Evolutionary conservation across 2,329 filamentous ascomycete species (phyloP).

Genomic region (Pestalotiopsis sp.): DNA sequence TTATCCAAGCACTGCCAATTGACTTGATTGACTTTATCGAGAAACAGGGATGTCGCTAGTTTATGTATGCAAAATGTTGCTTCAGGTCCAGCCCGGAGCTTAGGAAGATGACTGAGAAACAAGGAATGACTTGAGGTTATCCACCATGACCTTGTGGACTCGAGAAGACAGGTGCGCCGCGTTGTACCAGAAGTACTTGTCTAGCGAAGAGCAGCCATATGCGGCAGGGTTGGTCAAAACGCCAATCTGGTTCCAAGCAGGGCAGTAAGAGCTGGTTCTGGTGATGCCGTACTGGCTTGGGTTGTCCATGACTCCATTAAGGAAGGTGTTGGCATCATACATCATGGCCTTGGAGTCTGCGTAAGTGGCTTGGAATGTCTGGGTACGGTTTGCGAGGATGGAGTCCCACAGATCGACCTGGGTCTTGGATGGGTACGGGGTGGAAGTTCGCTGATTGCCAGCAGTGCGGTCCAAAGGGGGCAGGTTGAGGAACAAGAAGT

Average conservation of each 20-base stretch:
- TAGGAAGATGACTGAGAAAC: not conserved
- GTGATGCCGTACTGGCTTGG: not conserved
- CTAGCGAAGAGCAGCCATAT: not conserved
- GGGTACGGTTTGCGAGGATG: not conserved
- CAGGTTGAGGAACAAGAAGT: conserved; percentile 6
- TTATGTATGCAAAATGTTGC: not conserved
- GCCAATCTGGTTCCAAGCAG: not conserved
- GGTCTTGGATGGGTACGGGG: not conserved
- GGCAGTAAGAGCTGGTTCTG: not conserved
- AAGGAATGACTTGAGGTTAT: not conserved
- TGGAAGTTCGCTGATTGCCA: not conserved
- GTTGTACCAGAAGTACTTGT: conserved; percentile 4
- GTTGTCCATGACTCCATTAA: not conserved
- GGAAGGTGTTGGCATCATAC: not conserved
- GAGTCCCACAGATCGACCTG: not conserved
- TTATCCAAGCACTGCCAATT: no score
- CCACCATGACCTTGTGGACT: not conserved
- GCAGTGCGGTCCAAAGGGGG: conserved; percentile 1
- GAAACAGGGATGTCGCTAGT: not conserved
- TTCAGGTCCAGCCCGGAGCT: not conserved
- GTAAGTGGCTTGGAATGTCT: not conserved
- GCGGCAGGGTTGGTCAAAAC: conserved; percentile 3
- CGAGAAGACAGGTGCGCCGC: not conserved
- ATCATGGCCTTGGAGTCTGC: not conserved
- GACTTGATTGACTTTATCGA: no score